Conservation (phyloP, 768 basidiomycete species). For the Lentinula raphanica region DNA sequence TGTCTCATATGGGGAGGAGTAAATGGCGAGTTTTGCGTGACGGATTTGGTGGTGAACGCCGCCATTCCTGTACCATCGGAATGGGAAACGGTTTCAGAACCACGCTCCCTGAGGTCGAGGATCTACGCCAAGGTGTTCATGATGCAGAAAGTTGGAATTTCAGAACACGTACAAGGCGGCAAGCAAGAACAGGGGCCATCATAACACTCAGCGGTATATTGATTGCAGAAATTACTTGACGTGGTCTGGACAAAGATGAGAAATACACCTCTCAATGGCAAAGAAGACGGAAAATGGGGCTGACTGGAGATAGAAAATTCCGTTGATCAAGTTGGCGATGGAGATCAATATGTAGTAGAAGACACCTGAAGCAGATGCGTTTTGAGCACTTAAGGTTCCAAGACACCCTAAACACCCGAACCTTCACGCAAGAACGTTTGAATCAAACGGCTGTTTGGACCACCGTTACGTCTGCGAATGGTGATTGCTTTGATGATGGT, state of each 20-base stretch:
- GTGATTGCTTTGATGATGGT: constrained; percentile 75
- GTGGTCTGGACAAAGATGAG: constrained; percentile 46
- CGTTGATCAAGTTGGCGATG: constrained; percentile 83
- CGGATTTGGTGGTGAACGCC: constrained; percentile 61
- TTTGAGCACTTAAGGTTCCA: neutral
- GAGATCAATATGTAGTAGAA: constrained; percentile 85
- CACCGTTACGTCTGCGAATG: constrained; percentile 70
- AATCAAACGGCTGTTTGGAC: constrained; percentile 72
- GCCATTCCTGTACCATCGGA: constrained; percentile 68
- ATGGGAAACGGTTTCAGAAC: constrained; percentile 71
- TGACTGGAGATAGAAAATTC: constrained; percentile 82
- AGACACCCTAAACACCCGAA: constrained; percentile 19
- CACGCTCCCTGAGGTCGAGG: constrained; percentile 76
- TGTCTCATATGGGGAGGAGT: constrained; percentile 43
- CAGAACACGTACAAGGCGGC: constrained; percentile 54
- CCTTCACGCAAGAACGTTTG: constrained; percentile 84
- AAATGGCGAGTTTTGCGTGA: constrained; percentile 49
- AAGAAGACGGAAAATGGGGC: constrained; percentile 17
- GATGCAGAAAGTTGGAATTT: constrained; percentile 1
- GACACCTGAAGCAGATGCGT: constrained; percentile 42
- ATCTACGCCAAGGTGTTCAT: constrained; percentile 41
- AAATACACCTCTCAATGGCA: too few relatives aligned
- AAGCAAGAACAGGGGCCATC: constrained; percentile 75
- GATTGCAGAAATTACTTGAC: constrained; percentile 77
- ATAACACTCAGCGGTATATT: constrained; percentile 83